Evolutionary conservation across 108 stramenopile genomes (phyloP), one percentile per base, ranked within the genome.

Genomic region (Bacterosira constricta): DNA sequence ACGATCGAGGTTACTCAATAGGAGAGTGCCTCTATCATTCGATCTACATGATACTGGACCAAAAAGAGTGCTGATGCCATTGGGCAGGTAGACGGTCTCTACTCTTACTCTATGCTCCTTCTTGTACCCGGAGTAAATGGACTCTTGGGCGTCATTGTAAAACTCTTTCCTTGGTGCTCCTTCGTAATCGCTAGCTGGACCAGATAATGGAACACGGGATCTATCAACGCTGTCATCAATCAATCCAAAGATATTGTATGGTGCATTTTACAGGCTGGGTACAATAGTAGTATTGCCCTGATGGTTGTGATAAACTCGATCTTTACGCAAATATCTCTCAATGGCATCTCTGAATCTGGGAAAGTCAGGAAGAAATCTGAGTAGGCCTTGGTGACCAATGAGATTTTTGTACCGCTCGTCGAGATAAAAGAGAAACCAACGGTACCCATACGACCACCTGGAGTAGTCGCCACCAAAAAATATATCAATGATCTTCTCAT

Each of bases 41-140:
- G 5, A 12, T 5, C 57, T 13, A 27, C 31, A 60, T 34, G 63
- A 55, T 12, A 72, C 60, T 17, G 71, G 71, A 8, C 71, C 71
- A 72, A 55, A 72, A 3, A 72, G 7, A 13, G 49, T 50, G 12
- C 13, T 42, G 26, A 72, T 51, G 15, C 71, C 61, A 37, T 72
- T 72, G 3, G 71, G 71, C 2, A 72, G 26, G 9, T 35, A 41
- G 17, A 63, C 34, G 13, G 61, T 72, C 30, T 72, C 63, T 39
- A 63, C 71, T 42, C 63, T 72, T 3, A 54, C 6, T 1, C 71
- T 36, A 27, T 73, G 71, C 3, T 1, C 31, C 30, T 73, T 59
- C 42, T 64, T 73, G 30, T 47, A 73, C 23, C 71, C 71, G 3
- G 71, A 31, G 44, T 64, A 73, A 10, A 73, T n/a, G 23, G 42